Base-by-base conservation (phyloP, 2,329 filamentous ascomycete species). In the Colletotrichum truncatum region DNA sequence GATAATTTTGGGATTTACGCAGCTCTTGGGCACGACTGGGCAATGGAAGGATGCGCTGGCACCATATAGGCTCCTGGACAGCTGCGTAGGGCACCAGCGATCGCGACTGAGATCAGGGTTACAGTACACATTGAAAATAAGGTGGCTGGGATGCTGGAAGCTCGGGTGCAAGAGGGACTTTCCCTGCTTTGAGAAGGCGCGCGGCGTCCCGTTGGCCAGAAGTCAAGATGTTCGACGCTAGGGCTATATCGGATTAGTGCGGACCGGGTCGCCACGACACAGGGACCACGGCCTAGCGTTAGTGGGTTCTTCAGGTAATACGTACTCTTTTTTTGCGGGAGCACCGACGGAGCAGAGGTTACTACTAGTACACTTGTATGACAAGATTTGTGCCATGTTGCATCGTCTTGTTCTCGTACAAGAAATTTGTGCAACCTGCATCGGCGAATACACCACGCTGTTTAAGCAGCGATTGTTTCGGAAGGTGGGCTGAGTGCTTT, bases 101-200 rank as follows among this genome's bases (percentile, higher is more conserved):
- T 54, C 26, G 48, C 57, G 26, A 36, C 26, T 41, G 48, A 23
- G 56, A 54, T 32, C 25, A 55, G 41, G 28, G 45, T 10, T 51
- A 6, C 23, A 46, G 41, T 14, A 32, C 52, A 25, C 18, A 2
- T 14, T n/a, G 60, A 69, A 73, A 73, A 59, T 54, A 18, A 54
- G 72, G 71, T 73, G 72, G 73, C 69, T 74, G 73, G 70, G 62
- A 62, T 62, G 16, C 18, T 28, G 30, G 53, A 21, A 52, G 55
- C 62, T 38, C 28, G 41, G 32, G 28, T 32, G n/a, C n/a, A 18
- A 39, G 28, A 53, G 16, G 46, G 25, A 55, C n/a, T 26, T 62
- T 62, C 62, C 62, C 49, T 65, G 62, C 57, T 62, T 65, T 49
- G 39, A 62, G 62, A 55, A 61, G 30, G 41, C 56, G 49, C 48